These are phyloP conservation scores for Calonectria hawksworthii DNA, from an alignment of 2,329 filamentous ascomycete genomes.

Conservation along the genomic window DNA sequence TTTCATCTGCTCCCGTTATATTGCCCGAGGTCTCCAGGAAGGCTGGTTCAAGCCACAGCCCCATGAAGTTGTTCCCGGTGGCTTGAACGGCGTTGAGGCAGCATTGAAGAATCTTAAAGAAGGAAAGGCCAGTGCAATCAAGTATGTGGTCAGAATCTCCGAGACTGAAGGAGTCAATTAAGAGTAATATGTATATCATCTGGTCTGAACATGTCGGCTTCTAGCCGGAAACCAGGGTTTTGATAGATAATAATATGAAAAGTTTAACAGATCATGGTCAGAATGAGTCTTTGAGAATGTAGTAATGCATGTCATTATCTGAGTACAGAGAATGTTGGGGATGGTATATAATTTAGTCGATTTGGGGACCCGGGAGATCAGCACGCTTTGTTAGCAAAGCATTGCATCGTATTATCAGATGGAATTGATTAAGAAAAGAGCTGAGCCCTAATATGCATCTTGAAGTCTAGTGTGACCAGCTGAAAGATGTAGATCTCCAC, in stretches of 20 bases:
- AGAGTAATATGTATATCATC: no score
- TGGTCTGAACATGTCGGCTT: background rate
- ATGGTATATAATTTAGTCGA: background rate
- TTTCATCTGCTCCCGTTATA: background rate
- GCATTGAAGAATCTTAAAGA: background rate
- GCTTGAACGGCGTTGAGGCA: background rate
- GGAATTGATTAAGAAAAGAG: background rate
- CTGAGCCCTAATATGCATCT: background rate
- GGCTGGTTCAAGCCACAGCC: conserved; percentile 3
- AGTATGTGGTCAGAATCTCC: background rate
- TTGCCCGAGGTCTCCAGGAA: background rate
- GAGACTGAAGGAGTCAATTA: background rate
- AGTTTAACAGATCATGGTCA: background rate
- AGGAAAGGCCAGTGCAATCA: background rate
- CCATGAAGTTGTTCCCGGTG: background rate
- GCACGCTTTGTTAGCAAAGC: rapidly evolving
- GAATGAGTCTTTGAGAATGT: background rate
- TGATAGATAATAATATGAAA: background rate
- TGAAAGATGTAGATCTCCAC: background rate
- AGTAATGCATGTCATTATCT: background rate
- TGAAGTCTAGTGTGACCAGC: background rate
- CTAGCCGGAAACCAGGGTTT: no score
- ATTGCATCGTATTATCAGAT: background rate
- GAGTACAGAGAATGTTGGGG: background rate
- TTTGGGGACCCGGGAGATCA: background rate